phyloP scores from a whole-genome alignment of 495 filamentous ascomycete genomes.

The Lindgomyces ingoldianus region DNA sequence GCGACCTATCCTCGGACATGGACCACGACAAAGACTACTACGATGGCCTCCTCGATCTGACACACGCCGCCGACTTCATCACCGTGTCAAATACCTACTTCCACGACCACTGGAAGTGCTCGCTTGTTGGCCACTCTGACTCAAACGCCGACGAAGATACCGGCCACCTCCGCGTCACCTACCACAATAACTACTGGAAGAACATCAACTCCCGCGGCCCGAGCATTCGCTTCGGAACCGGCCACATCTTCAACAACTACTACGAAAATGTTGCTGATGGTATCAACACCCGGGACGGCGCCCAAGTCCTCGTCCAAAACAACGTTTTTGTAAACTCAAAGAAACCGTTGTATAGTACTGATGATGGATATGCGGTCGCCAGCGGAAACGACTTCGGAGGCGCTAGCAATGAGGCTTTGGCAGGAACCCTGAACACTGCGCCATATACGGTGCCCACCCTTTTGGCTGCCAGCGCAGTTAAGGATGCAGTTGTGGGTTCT shows the following conservation, averaged over 20 bases:
- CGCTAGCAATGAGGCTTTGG: constrained; percentile 49
- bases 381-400: constrained; percentile 59
- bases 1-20: constrained; percentile 59
- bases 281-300: constrained; percentile 67
- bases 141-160: constrained; percentile 51
- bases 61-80: constrained; percentile 56
- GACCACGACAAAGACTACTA: constrained; percentile 58
- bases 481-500: constrained; percentile 50
- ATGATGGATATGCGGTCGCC: constrained; percentile 56
- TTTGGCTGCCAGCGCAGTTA: constrained; percentile 49
- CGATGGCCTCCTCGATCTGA: constrained; percentile 66
- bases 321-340: constrained; percentile 56
- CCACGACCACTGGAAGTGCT: constrained; percentile 67
- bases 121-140: constrained; percentile 64
- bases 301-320: constrained; percentile 64
- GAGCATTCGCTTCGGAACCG: constrained; percentile 64
- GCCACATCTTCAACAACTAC: constrained; percentile 54
- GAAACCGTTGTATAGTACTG: constrained; percentile 57
- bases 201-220: constrained; percentile 64
- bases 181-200: constrained; percentile 63
- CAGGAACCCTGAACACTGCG: constrained; percentile 53
- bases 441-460: constrained; percentile 54
- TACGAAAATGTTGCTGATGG: constrained; percentile 54
- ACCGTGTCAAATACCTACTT: constrained; percentile 57
- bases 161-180: constrained; percentile 61